These are phyloP conservation scores for Porphyrellus cyaneotinctus DNA, from an alignment of 768 basidiomycete genomes.

Conservation along the genomic window DNA sequence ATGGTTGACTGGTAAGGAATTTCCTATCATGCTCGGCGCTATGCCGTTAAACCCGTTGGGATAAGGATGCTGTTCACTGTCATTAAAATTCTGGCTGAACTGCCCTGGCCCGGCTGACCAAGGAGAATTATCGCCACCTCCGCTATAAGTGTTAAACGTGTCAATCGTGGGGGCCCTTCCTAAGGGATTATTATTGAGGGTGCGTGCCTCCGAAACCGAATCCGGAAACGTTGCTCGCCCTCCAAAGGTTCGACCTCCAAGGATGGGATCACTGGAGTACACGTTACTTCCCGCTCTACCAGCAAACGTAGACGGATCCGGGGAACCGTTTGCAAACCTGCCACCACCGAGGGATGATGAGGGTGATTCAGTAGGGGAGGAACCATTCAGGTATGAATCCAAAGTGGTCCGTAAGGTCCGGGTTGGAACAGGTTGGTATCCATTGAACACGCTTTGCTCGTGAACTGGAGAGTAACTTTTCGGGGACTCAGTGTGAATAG, in stretches of 20 bases:
- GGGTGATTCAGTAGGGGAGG: constrained; percentile 65
- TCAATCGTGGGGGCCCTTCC: constrained; percentile 37
- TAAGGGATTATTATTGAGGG: constrained; percentile 31
- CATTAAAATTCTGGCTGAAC: constrained; percentile 17
- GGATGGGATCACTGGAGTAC: constrained; percentile 37
- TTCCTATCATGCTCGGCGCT: constrained; percentile 17
- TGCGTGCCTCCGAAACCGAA: constrained; percentile 36
- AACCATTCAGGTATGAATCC: constrained; percentile 53
- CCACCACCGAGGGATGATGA: constrained; percentile 66
- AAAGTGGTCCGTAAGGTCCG: constrained; percentile 60
- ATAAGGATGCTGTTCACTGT: constrained; percentile 23
- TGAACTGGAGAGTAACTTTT: constrained; percentile 39
- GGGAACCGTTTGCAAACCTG: constrained; percentile 62
- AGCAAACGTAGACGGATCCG: constrained; percentile 59
- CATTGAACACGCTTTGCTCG: constrained; percentile 39
- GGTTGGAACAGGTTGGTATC: constrained; percentile 65
- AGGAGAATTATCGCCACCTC: constrained; percentile 27
- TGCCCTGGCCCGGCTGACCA: constrained; percentile 34
- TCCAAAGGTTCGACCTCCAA: constrained; percentile 32
- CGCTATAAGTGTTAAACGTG: constrained; percentile 35
- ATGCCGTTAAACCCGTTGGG: constrained; percentile 23
- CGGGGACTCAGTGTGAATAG: constrained; percentile 47
- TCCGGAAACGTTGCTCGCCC: constrained; percentile 42
- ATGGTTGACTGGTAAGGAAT: constrained; percentile 18
- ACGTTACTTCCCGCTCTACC: constrained; percentile 40